These are phyloP conservation scores for Microbotryum scabiosae DNA, from an alignment of 1,284 basidiomycete species.

Conservation along the genomic window DNA sequence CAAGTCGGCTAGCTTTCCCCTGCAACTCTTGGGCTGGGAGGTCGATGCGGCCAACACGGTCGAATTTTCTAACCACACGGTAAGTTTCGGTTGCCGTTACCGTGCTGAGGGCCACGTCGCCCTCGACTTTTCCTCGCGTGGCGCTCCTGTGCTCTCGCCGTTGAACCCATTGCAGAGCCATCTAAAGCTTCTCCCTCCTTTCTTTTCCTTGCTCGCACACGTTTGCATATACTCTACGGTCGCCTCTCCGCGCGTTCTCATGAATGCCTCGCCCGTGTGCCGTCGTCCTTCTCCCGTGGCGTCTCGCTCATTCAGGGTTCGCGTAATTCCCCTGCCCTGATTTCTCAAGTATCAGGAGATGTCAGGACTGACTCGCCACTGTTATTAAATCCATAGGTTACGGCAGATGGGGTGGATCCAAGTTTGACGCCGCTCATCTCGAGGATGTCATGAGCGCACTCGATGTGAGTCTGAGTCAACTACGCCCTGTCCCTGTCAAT, in stretches of 20 bases:
- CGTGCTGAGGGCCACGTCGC: not conserved
- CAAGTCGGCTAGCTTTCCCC: constrained; percentile 80
- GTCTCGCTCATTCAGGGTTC: constrained; percentile 14
- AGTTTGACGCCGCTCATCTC: constrained; percentile 41
- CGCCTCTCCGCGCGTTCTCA: too few relatives aligned
- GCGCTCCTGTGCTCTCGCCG: not conserved
- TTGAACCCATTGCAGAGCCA: not conserved
- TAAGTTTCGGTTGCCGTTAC: constrained; percentile 37
- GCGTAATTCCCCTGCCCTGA: constrained; percentile 9
- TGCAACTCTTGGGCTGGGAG: constrained; percentile 90
- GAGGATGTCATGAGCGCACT: constrained; percentile 38
- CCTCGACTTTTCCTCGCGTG: not conserved
- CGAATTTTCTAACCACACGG: constrained; percentile 80
- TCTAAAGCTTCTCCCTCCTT: not conserved
- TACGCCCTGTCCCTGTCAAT: not conserved
- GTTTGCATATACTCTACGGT: not conserved
- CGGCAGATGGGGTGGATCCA: constrained; percentile 41
- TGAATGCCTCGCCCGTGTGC: not conserved
- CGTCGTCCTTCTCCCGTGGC: not conserved
- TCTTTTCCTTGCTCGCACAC: not conserved
- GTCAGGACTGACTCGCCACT: not conserved
- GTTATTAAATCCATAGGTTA: constrained; percentile 31
- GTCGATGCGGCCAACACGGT: constrained; percentile 96
- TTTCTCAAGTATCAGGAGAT: not conserved
- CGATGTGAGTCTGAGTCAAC: constrained; percentile 18